Percentiles rank a stretch among this genome's conserved stretches.
phyloP scores from a whole-genome alignment of 495 filamentous ascomycete species.

The Polyplosphaeria fusca region DNA sequence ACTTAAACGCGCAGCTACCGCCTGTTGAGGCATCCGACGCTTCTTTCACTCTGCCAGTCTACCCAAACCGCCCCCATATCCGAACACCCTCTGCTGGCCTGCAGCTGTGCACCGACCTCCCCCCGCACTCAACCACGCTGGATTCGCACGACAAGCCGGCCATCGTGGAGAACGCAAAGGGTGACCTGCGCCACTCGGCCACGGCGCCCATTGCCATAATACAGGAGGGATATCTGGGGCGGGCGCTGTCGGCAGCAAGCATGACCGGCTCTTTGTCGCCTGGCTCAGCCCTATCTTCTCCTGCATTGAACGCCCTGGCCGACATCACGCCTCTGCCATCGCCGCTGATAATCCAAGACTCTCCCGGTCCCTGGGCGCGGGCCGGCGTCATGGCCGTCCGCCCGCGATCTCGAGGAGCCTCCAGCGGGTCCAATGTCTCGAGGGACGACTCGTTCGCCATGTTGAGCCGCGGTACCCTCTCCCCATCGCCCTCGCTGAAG shows the following conservation, averaged over 20 bases:
- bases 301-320: constrained; percentile 74
- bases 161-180: constrained; percentile 19
- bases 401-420: constrained; percentile 42
- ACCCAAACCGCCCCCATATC: constrained; percentile 18
- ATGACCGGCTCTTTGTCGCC: constrained; percentile 55
- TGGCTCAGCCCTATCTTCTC: constrained; percentile 60
- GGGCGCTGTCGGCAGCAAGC: constrained; percentile 37
- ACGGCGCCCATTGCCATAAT: constrained; percentile 33
- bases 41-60: constrained; percentile 9
- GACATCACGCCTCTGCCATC: constrained; percentile 93
- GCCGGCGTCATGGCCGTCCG: constrained; percentile 39
- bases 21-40: background rate
- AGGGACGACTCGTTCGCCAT: constrained; percentile 25
- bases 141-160: constrained; percentile 1
- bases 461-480: constrained; percentile 28
- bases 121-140: background rate
- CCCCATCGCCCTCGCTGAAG: constrained; percentile 32
- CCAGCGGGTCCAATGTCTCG: constrained; percentile 41
- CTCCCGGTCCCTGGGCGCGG: constrained; percentile 68
- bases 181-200: constrained; percentile 20
- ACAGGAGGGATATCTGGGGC: constrained; percentile 28
- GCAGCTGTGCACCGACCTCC: constrained; percentile 34
- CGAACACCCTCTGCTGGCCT: constrained; percentile 35
- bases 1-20: constrained; percentile 26
- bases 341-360: constrained; percentile 68